phyloP scores from a whole-genome alignment of 2,329 filamentous ascomycete genomes.

The Raffaelea ambrosiae region DNA sequence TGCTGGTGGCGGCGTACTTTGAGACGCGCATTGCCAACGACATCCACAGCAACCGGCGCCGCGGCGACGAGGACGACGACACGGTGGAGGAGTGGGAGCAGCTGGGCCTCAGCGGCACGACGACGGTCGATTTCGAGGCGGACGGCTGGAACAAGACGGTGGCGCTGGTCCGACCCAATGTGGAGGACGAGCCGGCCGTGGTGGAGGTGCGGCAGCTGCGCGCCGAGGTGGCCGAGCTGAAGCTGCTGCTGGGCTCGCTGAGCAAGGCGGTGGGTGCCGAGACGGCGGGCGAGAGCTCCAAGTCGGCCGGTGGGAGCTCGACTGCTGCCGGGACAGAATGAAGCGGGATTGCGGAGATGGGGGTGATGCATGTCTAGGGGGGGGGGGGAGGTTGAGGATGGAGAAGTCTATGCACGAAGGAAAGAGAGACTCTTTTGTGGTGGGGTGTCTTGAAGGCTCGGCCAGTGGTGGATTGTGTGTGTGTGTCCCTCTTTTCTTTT shows the following conservation, averaged over 20 bases:
- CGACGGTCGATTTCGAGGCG: slow-evolving; percentile 67
- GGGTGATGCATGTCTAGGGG: too few relatives aligned
- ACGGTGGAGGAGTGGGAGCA: slow-evolving; percentile 91
- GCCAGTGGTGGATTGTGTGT: too few relatives aligned
- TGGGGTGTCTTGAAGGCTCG: too few relatives aligned
- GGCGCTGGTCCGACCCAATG: slow-evolving; percentile 65
- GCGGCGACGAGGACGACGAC: slow-evolving; percentile 86
- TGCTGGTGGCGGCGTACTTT: slow-evolving; percentile 67
- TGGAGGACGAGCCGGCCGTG: slow-evolving; percentile 71
- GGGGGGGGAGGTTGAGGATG: too few relatives aligned
- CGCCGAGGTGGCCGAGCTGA: slow-evolving; percentile 50
- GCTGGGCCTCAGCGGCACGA: slow-evolving; percentile 46
- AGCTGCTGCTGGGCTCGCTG: slow-evolving; percentile 29
- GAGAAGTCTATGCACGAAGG: too few relatives aligned
- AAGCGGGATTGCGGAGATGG: too few relatives aligned
- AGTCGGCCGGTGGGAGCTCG: neutral
- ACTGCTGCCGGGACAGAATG: neutral
- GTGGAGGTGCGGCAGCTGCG: slow-evolving; percentile 55
- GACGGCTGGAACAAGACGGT: slow-evolving; percentile 84
- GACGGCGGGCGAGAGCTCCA: neutral
- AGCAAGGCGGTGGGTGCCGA: slow-evolving; percentile 1
- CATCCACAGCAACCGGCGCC: slow-evolving; percentile 64
- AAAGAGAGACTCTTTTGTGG: too few relatives aligned
- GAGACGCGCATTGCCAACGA: slow-evolving; percentile 58
- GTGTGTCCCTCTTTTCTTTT: too few relatives aligned